Evolutionary conservation across 441 rosid genomes (phyloP).

Genomic region (Euphorbia celastroides): DNA sequence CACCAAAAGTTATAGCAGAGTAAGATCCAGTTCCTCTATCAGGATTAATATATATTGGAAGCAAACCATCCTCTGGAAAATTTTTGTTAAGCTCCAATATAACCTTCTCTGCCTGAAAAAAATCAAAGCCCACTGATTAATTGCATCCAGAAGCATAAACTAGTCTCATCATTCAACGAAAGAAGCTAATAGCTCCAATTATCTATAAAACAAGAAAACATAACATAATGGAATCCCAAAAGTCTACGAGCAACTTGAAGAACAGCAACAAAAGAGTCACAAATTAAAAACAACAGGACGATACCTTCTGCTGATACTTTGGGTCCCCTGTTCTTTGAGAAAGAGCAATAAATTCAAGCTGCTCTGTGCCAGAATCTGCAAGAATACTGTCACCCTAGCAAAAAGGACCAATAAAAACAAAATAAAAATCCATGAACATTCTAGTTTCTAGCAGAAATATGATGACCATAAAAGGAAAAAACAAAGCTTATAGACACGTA

Average conservation of each 20-base stretch:
- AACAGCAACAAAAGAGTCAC: neutral
- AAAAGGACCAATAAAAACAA: conserved; percentile 17
- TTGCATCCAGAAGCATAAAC: neutral
- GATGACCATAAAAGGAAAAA: neutral
- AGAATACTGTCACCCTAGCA: conserved; percentile 89
- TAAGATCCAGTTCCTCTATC: conserved; percentile 49
- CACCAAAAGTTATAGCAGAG: conserved; percentile 89
- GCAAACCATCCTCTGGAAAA: conserved; percentile 87
- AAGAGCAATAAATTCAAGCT: conserved; percentile 95
- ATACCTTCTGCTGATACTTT: conserved; percentile 92
- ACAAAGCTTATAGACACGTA: neutral
- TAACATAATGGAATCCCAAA: neutral
- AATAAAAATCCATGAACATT: neutral
- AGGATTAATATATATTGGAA: conserved; percentile 85
- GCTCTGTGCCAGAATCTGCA: conserved; percentile 98
- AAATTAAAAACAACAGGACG: conserved; percentile 5
- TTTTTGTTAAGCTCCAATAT: conserved; percentile 56
- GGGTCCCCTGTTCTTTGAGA: conserved; percentile 97
- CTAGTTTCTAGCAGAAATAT: neutral
- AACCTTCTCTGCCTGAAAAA: conserved; percentile 76
- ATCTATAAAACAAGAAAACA: neutral
- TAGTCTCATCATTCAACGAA: neutral
- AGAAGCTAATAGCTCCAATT: neutral
- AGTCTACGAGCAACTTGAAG: neutral
- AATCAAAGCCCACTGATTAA: conserved; percentile 1